Conservation (phyloP, 148 eudicot species). For the Chenopodium berlandieri region DNA sequence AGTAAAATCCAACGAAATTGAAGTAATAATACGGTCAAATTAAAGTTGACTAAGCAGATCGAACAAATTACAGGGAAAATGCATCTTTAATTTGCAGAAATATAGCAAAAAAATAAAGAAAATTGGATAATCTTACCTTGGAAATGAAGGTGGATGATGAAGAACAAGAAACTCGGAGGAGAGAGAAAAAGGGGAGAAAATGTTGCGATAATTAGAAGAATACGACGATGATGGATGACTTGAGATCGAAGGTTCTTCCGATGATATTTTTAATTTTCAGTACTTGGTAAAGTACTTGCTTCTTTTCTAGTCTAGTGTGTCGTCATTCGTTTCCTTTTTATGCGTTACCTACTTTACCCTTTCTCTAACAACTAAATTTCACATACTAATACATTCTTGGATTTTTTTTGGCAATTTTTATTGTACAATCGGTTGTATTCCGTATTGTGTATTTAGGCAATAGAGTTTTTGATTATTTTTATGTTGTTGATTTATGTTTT, state of each 20-base stretch:
- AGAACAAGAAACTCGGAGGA: not conserved
- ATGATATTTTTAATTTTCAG: not conserved
- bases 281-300: slow-evolving; percentile 8
- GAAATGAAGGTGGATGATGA: not conserved
- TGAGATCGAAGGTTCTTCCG: slow-evolving; percentile 2
- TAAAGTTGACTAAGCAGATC: slow-evolving; percentile 20
- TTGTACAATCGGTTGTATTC: too few species aligned
- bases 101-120: not conserved
- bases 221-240: slow-evolving; percentile 23
- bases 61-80: not conserved
- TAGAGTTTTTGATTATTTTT: too few species aligned
- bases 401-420: too few species aligned
- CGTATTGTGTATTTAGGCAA: too few species aligned
- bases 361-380: too few species aligned
- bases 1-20: not conserved
- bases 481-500: too few species aligned
- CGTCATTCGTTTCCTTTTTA: not conserved
- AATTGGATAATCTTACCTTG: not conserved
- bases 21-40: slow-evolving; percentile 9
- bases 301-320: not conserved
- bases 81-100: not conserved
- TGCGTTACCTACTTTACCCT: slow-evolving; percentile 6
- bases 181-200: slow-evolving; percentile 20
- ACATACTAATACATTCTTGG: too few species aligned
- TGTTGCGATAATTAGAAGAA: not conserved